Evolutionary conservation across 1,284 basidiomycete species (phyloP).

Genomic region (Austroboletus olivaceoglutinosus): DNA sequence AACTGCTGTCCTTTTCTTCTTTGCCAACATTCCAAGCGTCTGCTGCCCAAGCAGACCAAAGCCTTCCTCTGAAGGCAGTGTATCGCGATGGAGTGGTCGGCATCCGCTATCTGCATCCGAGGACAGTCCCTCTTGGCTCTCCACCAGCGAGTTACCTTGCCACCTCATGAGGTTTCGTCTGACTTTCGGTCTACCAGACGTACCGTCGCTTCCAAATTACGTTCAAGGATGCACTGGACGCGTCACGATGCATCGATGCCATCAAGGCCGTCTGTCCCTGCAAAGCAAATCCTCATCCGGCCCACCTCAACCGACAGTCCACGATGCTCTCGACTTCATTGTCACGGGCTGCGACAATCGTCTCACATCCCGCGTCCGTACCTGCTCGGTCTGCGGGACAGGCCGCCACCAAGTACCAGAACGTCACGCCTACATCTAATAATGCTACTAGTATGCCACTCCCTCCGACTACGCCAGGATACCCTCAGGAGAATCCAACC

Average conservation of each 20-base stretch:
- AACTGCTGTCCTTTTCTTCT: conserved; percentile 62
- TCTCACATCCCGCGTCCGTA: neutral
- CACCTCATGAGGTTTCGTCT: conserved; percentile 1
- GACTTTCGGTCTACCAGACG: conserved; percentile 37
- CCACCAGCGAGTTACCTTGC: conserved; percentile 38
- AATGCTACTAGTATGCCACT: neutral
- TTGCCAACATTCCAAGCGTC: conserved; percentile 33
- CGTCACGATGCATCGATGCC: conserved; percentile 55
- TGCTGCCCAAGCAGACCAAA: conserved; percentile 36
- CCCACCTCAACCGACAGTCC: conserved; percentile 15
- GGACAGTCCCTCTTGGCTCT: conserved; percentile 35
- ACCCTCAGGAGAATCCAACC: neutral
- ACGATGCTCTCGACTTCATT: conserved; percentile 20
- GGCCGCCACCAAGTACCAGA: conserved; percentile 5
- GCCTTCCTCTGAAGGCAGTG: conserved; percentile 71
- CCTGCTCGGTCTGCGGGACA: neutral
- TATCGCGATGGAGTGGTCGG: conserved; percentile 70
- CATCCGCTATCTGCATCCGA: conserved; percentile 64
- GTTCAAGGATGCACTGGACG: conserved; percentile 49
- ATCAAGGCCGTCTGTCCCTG: conserved; percentile 71
- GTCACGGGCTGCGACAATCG: conserved; percentile 18
- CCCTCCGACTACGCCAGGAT: neutral
- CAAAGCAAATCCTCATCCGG: conserved; percentile 46
- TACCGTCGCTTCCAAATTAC: conserved; percentile 75
- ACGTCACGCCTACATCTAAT: neutral